A percentile compares a stretch with the other conserved stretches of the same genome.
These are phyloP conservation scores for Ogataea trehalophila DNA, from an alignment of 805 yeast genomes.

Conservation along the genomic window DNA sequence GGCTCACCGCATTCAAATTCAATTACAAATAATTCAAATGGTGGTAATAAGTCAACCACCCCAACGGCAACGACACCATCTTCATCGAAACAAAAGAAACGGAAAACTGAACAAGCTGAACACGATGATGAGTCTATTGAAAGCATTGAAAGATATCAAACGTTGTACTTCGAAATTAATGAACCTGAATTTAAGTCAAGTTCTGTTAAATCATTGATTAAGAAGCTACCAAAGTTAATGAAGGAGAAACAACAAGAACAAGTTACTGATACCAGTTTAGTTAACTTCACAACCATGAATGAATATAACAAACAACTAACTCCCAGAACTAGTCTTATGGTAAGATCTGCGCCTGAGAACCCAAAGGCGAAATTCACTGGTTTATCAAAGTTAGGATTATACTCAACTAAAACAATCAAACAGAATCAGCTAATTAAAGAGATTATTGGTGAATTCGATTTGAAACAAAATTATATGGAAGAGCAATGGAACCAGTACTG, in stretches of 20 bases:
- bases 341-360: conserved; percentile 56
- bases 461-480: conserved; percentile 54
- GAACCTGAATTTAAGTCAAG: conserved; percentile 41
- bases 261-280: conserved; percentile 7
- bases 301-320: conserved; percentile 20
- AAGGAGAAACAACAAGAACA: conserved; percentile 12
- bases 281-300: conserved; percentile 17
- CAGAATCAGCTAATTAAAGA: conserved; percentile 52
- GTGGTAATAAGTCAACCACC: not conserved
- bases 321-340: conserved; percentile 21
- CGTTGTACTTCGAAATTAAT: conserved; percentile 44
- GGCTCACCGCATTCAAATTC: not conserved
- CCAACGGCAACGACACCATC: conserved; percentile 1
- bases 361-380: conserved; percentile 61
- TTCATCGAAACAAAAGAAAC: conserved; percentile 25
- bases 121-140: conserved; percentile 37
- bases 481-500: conserved; percentile 75
- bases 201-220: conserved; percentile 26
- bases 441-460: conserved; percentile 68
- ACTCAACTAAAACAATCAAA: conserved; percentile 35
- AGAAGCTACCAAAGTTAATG: conserved; percentile 22
- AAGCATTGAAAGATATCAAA: conserved; percentile 44
- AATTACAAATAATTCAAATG: no score
- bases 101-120: conserved; percentile 27
- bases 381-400: conserved; percentile 63